Conservation (phyloP, 176 grass and related monocot genomes). For the Pontederia paniculata region DNA sequence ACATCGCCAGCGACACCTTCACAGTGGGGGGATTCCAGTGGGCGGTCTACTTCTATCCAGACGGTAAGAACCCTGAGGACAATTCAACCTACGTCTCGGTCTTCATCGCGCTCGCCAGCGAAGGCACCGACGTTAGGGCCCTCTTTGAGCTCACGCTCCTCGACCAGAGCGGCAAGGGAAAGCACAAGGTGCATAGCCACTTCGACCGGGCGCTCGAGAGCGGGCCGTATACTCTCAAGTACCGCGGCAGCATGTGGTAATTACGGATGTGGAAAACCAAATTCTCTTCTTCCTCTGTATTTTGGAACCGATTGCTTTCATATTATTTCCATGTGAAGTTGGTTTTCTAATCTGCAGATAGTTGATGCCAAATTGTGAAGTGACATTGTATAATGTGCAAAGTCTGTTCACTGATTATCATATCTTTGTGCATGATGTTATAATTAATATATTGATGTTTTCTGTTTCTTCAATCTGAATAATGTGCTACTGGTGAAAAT, state of each 20-base stretch:
- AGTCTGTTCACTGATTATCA: too few species aligned
- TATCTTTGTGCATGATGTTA: too few species aligned
- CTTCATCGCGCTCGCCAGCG: conserved; percentile 75
- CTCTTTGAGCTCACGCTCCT: conserved; percentile 90
- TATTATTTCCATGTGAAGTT: too few species aligned
- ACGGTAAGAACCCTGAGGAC: conserved; percentile 94
- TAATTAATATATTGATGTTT: too few species aligned
- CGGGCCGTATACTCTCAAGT: conserved; percentile 79
- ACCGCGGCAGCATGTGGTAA: conserved; percentile 97
- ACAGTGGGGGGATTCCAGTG: conserved; percentile 77
- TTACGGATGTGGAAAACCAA: not conserved
- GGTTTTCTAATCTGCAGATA: too few species aligned
- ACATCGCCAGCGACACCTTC: conserved; percentile 94
- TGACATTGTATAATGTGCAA: too few species aligned
- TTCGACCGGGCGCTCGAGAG: conserved; percentile 78
- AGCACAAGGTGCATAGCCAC: conserved; percentile 87
- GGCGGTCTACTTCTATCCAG: conserved; percentile 94
- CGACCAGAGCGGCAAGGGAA: conserved; percentile 79
- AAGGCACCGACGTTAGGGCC: conserved; percentile 82
- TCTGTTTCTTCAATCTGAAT: too few species aligned
- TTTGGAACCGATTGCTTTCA: not conserved
- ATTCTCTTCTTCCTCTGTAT: not conserved
- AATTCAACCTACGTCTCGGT: conserved; percentile 84
- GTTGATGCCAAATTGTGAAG: too few species aligned
- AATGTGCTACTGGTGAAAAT: too few species aligned